Percentiles rank a stretch among this genome's conserved stretches.
Evolutionary conservation across 1,284 basidiomycete genomes (phyloP).

Genomic region (Trichosporon sp.): DNA sequence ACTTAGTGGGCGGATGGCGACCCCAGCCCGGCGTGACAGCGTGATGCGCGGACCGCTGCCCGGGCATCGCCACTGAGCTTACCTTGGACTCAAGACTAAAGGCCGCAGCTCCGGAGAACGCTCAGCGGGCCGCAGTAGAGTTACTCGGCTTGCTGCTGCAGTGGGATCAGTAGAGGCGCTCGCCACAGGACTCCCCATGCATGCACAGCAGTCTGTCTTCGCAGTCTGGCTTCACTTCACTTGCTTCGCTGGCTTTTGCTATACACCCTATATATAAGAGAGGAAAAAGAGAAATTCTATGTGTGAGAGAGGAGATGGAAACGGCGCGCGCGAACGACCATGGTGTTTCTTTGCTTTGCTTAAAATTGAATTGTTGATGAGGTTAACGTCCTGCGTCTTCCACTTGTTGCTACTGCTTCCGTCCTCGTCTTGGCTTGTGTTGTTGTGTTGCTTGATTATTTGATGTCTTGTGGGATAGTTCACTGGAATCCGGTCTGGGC

Average conservation of each 20-base stretch:
- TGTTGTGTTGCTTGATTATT: not conserved
- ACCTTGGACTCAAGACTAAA: no score
- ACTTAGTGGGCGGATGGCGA: no score
- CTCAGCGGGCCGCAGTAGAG: not conserved
- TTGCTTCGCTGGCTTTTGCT: not conserved
- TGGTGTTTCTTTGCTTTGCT: not conserved
- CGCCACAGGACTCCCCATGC: not conserved
- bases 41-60: no score
- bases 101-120: not conserved
- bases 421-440: not conserved
- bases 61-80: no score
- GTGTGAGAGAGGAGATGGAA: not conserved
- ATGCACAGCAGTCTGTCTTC: not conserved
- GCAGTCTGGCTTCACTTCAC: not conserved
- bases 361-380: not conserved
- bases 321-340: not conserved
- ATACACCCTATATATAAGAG: constrained; percentile 1
- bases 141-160: not conserved
- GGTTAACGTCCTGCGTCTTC: not conserved
- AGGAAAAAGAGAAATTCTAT: not conserved
- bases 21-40: no score
- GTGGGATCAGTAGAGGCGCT: not conserved
- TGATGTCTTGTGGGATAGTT: not conserved
- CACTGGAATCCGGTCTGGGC: constrained; percentile 20
- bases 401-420: not conserved